Conservation (phyloP, 257 asterid species). For the Capsicum chinense region DNA sequence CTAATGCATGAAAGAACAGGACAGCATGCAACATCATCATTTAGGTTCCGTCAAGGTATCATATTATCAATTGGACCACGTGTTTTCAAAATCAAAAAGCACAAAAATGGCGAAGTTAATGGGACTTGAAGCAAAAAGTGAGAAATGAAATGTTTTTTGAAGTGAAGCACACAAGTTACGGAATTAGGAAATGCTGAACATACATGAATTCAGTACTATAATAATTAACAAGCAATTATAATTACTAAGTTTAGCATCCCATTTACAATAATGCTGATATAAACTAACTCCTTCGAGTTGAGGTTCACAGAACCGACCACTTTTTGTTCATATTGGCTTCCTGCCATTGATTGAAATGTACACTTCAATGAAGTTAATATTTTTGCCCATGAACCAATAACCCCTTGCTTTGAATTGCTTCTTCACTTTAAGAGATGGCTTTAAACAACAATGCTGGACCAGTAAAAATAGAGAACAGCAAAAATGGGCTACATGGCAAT, state of each 20-base stretch:
- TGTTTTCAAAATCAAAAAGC: not conserved
- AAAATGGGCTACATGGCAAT: not conserved
- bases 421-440: not conserved
- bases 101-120: not conserved
- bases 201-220: not conserved
- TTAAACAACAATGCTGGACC: not conserved
- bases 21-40: not conserved
- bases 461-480: not conserved
- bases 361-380: not conserved
- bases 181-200: not conserved
- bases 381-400: not conserved
- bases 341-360: not conserved
- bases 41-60: not conserved
- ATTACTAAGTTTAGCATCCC: not conserved
- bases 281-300: not conserved
- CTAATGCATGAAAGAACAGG: constrained; percentile 16
- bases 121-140: not conserved
- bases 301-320: not conserved
- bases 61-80: not conserved
- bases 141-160: not conserved
- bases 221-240: not conserved
- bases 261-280: not conserved
- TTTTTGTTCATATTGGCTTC: not conserved
- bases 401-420: not conserved
- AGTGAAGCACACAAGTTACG: not conserved